Evolutionary conservation across 1,139 yeast genomes (phyloP), one percentile per base, ranked within the genome.

Genomic region (Diutina rugosa): DNA sequence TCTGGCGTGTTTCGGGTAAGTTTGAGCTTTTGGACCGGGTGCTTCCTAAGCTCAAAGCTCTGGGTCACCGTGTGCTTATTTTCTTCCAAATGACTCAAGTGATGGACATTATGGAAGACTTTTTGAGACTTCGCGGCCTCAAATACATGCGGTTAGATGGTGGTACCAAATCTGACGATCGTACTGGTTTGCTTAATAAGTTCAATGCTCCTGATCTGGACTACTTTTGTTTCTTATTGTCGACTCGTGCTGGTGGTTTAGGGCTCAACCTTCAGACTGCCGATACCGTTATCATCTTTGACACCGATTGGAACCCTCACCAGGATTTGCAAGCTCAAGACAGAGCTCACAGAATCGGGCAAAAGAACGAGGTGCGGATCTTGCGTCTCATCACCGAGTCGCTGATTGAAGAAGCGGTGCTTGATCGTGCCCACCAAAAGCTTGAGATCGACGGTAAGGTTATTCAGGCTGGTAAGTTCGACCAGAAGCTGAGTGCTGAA

Each of bases 261-360:
- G 96, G 96, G 63, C 78, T 88, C 63, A 88, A 88, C 66, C 79
- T 87, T 62, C 95, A 88, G 70, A 84, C 95, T 12, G 96, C 96
- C 6, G 96, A 88, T 70, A 87, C 95, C 0, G 95, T 88, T 55
- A 85, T 88, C 62, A 87, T 88, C 59, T 87, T 87, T 65, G 96
- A 88, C 67, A 86, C 95, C 7, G 96, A 88, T 75, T 87, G 95
- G 93, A 88, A 88, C 67, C 96, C 96, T 3, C 95, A 88, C 72
- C 96, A 88, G 69, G 95, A 88, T 80, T 79, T 88, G 65, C 96
- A 88, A 70, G 95, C 95, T 7, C 93, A 87, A 69, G 95, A 89
- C 68, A 81, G 96, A 73, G 95, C 95, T 0, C 95, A 88, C 72
- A 80, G 96, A 74, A 87, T 88, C 70, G 96, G 95, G 53, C 95